Percentiles rank a stretch among this genome's conserved stretches.
Evolutionary conservation across 345 rosid species (phyloP).

Genomic region (Populus pruinosa): DNA sequence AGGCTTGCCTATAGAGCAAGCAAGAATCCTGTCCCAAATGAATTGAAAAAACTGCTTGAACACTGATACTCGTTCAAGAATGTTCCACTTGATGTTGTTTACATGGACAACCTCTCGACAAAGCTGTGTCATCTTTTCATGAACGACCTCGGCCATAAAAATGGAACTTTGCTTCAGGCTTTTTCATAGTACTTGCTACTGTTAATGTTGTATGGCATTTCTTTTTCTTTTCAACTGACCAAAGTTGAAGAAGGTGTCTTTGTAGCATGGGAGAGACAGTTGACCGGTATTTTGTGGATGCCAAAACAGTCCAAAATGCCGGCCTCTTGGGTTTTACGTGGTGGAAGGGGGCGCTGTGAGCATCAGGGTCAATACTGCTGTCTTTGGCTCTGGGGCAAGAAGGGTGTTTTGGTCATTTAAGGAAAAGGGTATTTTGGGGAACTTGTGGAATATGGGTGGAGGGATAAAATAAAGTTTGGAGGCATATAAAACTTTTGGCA

Average conservation of each 20-base stretch:
- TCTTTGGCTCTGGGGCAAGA: background rate
- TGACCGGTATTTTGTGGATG: slow-evolving; percentile 38
- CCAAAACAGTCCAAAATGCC: slow-evolving; percentile 42
- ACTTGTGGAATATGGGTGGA: background rate
- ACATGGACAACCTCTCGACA: slow-evolving; percentile 52
- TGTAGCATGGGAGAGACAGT: slow-evolving; percentile 19
- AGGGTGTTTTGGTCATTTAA: slow-evolving; percentile 8
- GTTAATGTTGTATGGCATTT: slow-evolving; percentile 1
- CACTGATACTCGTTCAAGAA: slow-evolving; percentile 50
- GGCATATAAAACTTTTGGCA: slow-evolving; percentile 2
- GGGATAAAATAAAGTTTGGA: background rate
- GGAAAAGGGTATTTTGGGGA: slow-evolving; percentile 12
- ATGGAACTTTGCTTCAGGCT: slow-evolving; percentile 7
- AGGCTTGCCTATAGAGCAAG: slow-evolving; percentile 67
- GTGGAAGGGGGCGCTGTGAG: slow-evolving; percentile 2
- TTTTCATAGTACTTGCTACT: background rate
- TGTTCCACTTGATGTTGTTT: slow-evolving; percentile 51
- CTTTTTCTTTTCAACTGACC: slow-evolving; percentile 13
- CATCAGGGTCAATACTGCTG: slow-evolving; percentile 26
- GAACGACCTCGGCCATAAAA: slow-evolving; percentile 39
- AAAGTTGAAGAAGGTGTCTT: background rate
- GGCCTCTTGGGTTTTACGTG: slow-evolving; percentile 36
- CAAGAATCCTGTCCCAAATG: slow-evolving; percentile 74
- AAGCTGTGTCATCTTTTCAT: slow-evolving; percentile 54
- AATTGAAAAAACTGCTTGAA: slow-evolving; percentile 60